Evolutionary conservation across 257 asterid genomes (phyloP), one percentile per base, ranked within the genome.

Genomic region (Capsicum baccatum): DNA sequence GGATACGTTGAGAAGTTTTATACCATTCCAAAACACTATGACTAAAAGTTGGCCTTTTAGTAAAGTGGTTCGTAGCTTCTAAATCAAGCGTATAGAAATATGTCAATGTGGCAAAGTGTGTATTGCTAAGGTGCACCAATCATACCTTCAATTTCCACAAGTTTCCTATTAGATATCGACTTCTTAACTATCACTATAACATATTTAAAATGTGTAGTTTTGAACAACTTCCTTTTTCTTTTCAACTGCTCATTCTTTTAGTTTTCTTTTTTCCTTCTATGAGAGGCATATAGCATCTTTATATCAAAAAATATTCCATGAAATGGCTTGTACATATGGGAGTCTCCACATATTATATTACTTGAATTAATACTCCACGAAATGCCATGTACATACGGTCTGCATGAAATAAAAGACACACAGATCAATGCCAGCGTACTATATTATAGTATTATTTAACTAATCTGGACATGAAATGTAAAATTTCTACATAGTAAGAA

Each of bases 21-120:
- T n/a, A 50, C 84, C 67, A 52, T 67, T 83, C 44, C 3, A 66
- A 17, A 50, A 76, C 6, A 52, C 13, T 4, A 26, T 67, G 68
- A 83, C 85, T 8, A 60, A 83, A 52, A 50, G 62, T 37, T 81
- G 52, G 47, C 50, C 42, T 55, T 56, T 66, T 82, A 64, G n/a
- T 52, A 64, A 64, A 82, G 85, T 82, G 79, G 78, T 82, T 82
- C 57, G 68, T 82, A 67, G 66, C 85, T 82, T 82, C 85, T 50
- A 82, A 69, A 67, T 82, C 85, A 67, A 82, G 80, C 2, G 15
- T 26, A 5, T 42, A 35, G 17, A 48, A 66, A 35, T 82, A 16
- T 26, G 37, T 60, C 21, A 50, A 33, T 50, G 59, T 82, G 85
- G 85, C 56, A 66, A 82, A 82, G 50, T 55, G 79, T 17, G 54